Evolutionary conservation across 148 eudicot genomes (phyloP).

Genomic region (Beta vulgaris): DNA sequence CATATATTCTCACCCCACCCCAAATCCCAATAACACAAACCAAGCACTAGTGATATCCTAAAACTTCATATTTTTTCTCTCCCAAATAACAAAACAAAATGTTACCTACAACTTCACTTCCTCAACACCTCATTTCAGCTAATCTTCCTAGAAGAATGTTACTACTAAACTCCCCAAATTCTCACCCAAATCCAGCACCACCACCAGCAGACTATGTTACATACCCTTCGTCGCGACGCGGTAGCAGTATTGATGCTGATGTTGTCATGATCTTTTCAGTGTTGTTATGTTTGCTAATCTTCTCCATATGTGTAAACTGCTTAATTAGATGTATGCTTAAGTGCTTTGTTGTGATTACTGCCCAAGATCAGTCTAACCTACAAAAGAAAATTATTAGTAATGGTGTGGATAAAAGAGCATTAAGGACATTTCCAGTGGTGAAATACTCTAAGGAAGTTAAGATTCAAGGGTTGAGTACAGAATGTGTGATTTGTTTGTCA

Average conservation of each 20-base stretch:
- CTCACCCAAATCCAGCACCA: constrained; percentile 6
- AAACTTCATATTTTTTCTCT: not conserved
- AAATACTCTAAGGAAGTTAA: constrained; percentile 47
- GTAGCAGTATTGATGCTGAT: constrained; percentile 13
- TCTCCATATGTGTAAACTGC: constrained; percentile 29
- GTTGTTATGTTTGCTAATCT: constrained; percentile 25
- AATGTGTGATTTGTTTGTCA: constrained; percentile 68
- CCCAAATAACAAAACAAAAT: not conserved
- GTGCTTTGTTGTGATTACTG: constrained; percentile 15
- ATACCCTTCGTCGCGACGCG: too few relatives aligned
- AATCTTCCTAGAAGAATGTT: constrained; percentile 28
- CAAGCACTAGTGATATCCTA: too few relatives aligned
- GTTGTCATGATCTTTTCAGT: constrained; percentile 27
- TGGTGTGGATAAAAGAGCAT: constrained; percentile 49
- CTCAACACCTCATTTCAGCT: not conserved
- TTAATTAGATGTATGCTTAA: constrained; percentile 29
- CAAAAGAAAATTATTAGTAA: not conserved
- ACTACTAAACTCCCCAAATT: constrained; percentile 5
- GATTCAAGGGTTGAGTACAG: constrained; percentile 46
- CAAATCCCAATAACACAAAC: not conserved
- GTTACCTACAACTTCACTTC: constrained; percentile 22
- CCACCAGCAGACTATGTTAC: not conserved
- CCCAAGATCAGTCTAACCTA: not conserved
- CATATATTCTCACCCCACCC: constrained; percentile 1
- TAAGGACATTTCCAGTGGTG: constrained; percentile 60